Percentiles rank a stretch among this genome's conserved stretches.
These are phyloP conservation scores for Fusarium nygamai DNA, from an alignment of 2,329 filamentous ascomycete species.

Conservation along the genomic window DNA sequence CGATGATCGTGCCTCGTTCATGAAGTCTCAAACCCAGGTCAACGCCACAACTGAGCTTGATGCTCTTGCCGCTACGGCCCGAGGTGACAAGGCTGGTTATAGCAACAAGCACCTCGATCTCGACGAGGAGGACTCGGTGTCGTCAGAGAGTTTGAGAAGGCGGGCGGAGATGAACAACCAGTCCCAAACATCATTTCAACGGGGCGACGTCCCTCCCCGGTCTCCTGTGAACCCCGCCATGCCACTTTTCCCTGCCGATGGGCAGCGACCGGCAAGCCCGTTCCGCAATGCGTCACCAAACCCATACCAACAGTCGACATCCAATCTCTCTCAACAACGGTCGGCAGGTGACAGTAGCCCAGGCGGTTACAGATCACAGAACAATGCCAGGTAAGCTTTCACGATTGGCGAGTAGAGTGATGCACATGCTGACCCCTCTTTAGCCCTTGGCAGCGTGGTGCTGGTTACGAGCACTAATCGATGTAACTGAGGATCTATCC, in stretches of 20 bases:
- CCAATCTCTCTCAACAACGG: constrained; percentile 47
- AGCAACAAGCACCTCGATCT: constrained; percentile 60
- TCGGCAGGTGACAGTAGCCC: constrained; percentile 48
- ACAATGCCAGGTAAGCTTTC: constrained; percentile 51
- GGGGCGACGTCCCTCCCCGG: constrained; percentile 44
- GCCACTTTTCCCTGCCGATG: constrained; percentile 54
- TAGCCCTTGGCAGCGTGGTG: constrained; percentile 58
- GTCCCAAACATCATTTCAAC: constrained; percentile 48
- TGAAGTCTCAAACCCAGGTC: constrained; percentile 92
- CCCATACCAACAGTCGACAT: constrained; percentile 46
- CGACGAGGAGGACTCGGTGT: constrained; percentile 55
- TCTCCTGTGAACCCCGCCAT: constrained; percentile 56
- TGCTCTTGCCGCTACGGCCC: constrained; percentile 86
- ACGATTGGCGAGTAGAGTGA: not conserved
- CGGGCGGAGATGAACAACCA: constrained; percentile 46
- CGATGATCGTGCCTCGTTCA: constrained; percentile 95
- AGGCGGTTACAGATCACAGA: constrained; percentile 49
- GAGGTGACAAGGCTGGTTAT: constrained; percentile 76
- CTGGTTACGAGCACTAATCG: constrained; percentile 54
- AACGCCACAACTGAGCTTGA: constrained; percentile 84
- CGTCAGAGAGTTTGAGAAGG: constrained; percentile 52
- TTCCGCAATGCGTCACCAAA: constrained; percentile 50
- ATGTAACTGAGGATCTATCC: constrained; percentile 20
- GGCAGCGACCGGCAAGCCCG: constrained; percentile 49
- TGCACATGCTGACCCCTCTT: constrained; percentile 28